Conservation (phyloP, 2,329 filamentous ascomycete species). For the Trichophyton equinum region DNA sequence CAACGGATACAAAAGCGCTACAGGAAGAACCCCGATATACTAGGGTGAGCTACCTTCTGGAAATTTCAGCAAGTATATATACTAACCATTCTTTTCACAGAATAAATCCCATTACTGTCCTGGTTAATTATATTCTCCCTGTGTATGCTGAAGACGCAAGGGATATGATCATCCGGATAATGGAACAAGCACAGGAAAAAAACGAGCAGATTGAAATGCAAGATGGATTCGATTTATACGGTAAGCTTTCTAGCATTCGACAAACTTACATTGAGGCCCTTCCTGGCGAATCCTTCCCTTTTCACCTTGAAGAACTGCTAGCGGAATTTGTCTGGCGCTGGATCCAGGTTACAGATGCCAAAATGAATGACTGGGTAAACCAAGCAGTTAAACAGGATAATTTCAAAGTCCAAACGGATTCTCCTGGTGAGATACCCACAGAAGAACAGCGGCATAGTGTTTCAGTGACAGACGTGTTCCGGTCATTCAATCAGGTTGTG, state of each 20-base stretch:
- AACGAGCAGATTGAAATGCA: slow-evolving; percentile 70
- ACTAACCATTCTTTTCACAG: slow-evolving; percentile 19
- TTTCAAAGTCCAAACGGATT: slow-evolving; percentile 61
- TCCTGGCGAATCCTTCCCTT: slow-evolving; percentile 60
- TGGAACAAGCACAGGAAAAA: slow-evolving; percentile 56
- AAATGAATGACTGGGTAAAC: slow-evolving; percentile 72
- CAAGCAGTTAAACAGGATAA: slow-evolving; percentile 81
- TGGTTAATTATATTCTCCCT: slow-evolving; percentile 75
- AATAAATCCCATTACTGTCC: slow-evolving; percentile 52
- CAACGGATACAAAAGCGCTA: slow-evolving; percentile 89
- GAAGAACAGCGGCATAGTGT: slow-evolving; percentile 85
- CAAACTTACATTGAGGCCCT: slow-evolving; percentile 65
- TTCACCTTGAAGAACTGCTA: slow-evolving; percentile 73
- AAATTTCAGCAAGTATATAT: not conserved
- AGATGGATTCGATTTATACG: slow-evolving; percentile 90
- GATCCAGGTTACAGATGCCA: slow-evolving; percentile 69
- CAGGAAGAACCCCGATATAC: slow-evolving; percentile 70
- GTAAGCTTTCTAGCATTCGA: slow-evolving; percentile 72
- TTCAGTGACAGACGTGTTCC: slow-evolving; percentile 86
- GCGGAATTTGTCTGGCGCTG: slow-evolving; percentile 94
- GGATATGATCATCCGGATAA: slow-evolving; percentile 69
- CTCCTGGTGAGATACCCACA: slow-evolving; percentile 49
- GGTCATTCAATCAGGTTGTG: slow-evolving; percentile 81
- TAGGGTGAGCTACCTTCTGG: slow-evolving; percentile 45
- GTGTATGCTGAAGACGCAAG: slow-evolving; percentile 81